phyloP scores from a whole-genome alignment of 495 filamentous ascomycete genomes.

The Lentithecium fluviatile region DNA sequence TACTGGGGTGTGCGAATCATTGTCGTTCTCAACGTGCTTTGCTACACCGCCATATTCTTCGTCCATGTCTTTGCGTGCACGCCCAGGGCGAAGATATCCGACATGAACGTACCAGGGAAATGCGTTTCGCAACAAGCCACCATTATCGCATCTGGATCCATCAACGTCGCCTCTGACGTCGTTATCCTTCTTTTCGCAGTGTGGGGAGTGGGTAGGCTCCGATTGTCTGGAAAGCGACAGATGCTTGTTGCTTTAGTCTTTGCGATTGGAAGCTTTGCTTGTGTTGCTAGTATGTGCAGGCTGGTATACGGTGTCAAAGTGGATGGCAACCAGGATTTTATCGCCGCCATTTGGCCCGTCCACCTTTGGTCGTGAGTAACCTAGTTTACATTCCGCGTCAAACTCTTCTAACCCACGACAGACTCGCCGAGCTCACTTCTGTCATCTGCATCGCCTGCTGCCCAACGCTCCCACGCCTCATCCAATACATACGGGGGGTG shows the following conservation, averaged over 20 bases:
- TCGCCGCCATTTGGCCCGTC: not conserved
- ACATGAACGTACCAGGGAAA: not conserved
- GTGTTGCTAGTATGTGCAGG: not conserved
- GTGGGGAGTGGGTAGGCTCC: not conserved
- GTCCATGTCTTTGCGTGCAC: constrained; percentile 10
- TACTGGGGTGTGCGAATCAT: constrained; percentile 19
- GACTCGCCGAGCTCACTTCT: not conserved
- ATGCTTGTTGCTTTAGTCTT: not conserved
- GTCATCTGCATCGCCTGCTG: not conserved
- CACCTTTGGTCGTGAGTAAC: constrained; percentile 10
- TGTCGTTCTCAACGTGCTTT: constrained; percentile 21
- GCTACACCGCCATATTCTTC: constrained; percentile 24
- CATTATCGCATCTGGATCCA: not conserved
- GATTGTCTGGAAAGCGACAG: not conserved
- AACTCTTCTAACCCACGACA: not conserved
- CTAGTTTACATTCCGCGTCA: not conserved
- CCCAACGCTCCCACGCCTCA: not conserved
- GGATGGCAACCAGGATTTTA: not conserved
- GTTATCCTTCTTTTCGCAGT: constrained; percentile 7
- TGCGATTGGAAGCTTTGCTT: constrained; percentile 2
- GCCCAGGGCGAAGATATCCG: constrained; percentile 12
- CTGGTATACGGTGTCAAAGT: constrained; percentile 8
- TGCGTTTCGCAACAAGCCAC: constrained; percentile 5
- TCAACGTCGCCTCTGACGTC: constrained; percentile 7
- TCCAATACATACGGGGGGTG: not conserved